Evolutionary conservation across 2,329 filamentous ascomycete species (phyloP), one percentile per base, ranked within the genome.

Genomic region (Cladophialophora bantiana): DNA sequence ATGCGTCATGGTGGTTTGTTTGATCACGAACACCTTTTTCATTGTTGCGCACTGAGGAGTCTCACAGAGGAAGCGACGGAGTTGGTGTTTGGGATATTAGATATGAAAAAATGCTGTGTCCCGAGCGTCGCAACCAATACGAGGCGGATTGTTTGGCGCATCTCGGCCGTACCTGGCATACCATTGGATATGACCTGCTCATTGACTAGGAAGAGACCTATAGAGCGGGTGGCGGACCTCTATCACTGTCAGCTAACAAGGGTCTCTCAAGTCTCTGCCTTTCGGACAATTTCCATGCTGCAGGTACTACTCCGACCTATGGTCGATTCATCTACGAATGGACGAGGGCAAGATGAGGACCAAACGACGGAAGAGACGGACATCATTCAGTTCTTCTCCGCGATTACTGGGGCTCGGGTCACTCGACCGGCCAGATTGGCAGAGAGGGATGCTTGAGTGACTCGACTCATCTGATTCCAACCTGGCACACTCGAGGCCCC

Each of bases 1-100:
- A 7, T 80, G 91, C 57, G 93, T 99, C 61, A 98, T 99, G 95
- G 81, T 92, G 34, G 89, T 94, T 56, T 98, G 94, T 76, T 80
- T 99, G 73, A 82, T 87, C 52, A 93, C 93, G 75, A 98, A 98
- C 77, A 88, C 91, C 13, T 91, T 97, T 73, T 93, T 95, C 73
- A 84, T 87, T 59, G 86, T 84, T 63, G 84, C 85, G 64, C 87
- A 90, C 80, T 92, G 64, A 70, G 40, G 18, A 10, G 50, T 40
- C 7, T 12, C 4, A 9, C 6, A 26, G 45, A 31, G 45, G 45
- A 50, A 18, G 45, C 36, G 36, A 38, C 7, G 12, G 6, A 7
- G 53, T 26, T 1, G 15, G 18, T 35, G 31, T n/a, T 54, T 12
- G 18, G 7, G 13, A 50, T 3, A 20, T 45, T n/a, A 26, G 18